Percentiles rank a stretch among this genome's conserved stretches.
These are phyloP conservation scores for Nakazawaea wickerhamii DNA, from an alignment of 805 yeast species.

Conservation along the genomic window DNA sequence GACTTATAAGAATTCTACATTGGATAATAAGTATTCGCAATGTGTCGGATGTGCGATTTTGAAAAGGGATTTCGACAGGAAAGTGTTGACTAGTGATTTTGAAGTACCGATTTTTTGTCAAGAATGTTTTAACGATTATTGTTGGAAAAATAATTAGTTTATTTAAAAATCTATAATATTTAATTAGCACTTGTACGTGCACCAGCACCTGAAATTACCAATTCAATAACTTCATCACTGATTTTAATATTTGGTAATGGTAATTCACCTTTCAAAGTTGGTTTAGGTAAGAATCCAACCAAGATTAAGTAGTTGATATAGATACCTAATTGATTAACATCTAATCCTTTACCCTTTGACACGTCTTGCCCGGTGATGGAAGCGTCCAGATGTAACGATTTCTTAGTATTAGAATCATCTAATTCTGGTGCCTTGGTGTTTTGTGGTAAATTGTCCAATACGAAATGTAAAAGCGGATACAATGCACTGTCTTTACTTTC, in stretches of 20 bases:
- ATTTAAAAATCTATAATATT: too few relatives aligned
- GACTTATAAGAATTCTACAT: conserved; percentile 36
- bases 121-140: conserved; percentile 32
- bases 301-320: conserved; percentile 77
- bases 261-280: conserved; percentile 37
- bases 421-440: conserved; percentile 93
- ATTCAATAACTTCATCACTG: conserved; percentile 48
- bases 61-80: conserved; percentile 45
- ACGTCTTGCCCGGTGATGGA: conserved; percentile 61
- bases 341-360: conserved; percentile 74
- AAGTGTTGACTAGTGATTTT: conserved; percentile 16
- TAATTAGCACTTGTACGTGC: conserved; percentile 64
- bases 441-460: conserved; percentile 84
- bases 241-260: conserved; percentile 54
- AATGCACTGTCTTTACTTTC: conserved; percentile 77
- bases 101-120: conserved; percentile 29
- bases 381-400: conserved; percentile 57
- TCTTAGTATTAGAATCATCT: conserved; percentile 79
- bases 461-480: conserved; percentile 91
- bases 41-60: conserved; percentile 57
- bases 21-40: conserved; percentile 29
- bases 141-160: too few relatives aligned
- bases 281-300: conserved; percentile 73
- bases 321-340: conserved; percentile 55
- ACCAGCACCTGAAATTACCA: conserved; percentile 64